These are phyloP conservation scores for Aureobasidium sp. DNA, from an alignment of 2,329 filamentous ascomycete species.

Conservation along the genomic window DNA sequence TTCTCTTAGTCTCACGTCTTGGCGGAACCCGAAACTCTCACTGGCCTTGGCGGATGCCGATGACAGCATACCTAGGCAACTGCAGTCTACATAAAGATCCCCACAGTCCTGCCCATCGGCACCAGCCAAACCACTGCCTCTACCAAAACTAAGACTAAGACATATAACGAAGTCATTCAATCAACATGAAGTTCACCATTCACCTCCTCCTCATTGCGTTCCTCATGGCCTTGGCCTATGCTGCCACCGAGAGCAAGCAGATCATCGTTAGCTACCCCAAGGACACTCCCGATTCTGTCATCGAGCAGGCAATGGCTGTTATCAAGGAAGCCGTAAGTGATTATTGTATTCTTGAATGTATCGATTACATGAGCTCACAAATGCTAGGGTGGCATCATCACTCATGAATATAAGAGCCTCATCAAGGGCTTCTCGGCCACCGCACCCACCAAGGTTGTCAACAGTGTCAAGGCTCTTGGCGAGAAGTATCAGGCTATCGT, in stretches of 20 bases:
- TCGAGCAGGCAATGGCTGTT: slow-evolving; percentile 64
- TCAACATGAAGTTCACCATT: slow-evolving; percentile 27
- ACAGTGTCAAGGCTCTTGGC: slow-evolving; percentile 56
- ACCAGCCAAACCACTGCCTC: neutral
- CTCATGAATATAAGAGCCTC: slow-evolving; percentile 46
- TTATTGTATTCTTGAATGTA: neutral
- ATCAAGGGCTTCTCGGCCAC: slow-evolving; percentile 41
- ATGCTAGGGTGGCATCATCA: slow-evolving; percentile 62
- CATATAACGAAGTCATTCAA: slow-evolving; percentile 14
- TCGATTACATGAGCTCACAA: neutral
- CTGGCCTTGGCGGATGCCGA: neutral
- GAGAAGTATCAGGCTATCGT: slow-evolving; percentile 55
- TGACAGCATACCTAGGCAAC: neutral
- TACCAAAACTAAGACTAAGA: neutral
- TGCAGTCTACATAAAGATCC: slow-evolving; percentile 6
- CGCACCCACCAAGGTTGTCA: slow-evolving; percentile 61
- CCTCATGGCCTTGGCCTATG: slow-evolving; percentile 55
- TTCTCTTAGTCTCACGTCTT: neutral
- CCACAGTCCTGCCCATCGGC: neutral
- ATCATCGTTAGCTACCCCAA: slow-evolving; percentile 74
- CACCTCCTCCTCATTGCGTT: slow-evolving; percentile 27
- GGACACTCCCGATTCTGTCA: slow-evolving; percentile 58
- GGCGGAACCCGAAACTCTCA: slow-evolving; percentile 1
- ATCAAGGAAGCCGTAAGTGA: slow-evolving; percentile 56
- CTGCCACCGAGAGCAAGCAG: slow-evolving; percentile 55